These are phyloP conservation scores for Oryza longistaminata DNA, from an alignment of 176 grass and related monocot genomes.

Conservation along the genomic window DNA sequence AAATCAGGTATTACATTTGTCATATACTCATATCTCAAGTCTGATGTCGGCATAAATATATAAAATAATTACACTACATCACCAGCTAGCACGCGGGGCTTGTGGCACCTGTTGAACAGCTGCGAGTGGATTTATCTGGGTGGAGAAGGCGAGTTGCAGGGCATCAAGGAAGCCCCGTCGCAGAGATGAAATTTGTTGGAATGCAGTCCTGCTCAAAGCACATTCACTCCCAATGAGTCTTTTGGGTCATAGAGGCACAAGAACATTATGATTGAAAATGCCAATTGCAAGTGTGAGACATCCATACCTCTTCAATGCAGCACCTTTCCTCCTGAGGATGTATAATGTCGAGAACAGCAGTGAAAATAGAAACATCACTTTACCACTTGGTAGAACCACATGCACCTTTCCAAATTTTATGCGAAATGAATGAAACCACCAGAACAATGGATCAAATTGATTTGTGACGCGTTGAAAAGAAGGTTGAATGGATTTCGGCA, in stretches of 20 bases:
- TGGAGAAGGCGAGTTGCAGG: slow-evolving; percentile 72
- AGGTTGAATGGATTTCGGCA: slow-evolving; percentile 42
- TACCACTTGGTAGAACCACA: slow-evolving; percentile 66
- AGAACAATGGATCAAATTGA: slow-evolving; percentile 54
- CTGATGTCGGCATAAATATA: slow-evolving; percentile 17
- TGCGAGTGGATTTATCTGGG: slow-evolving; percentile 94
- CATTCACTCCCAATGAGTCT: background rate
- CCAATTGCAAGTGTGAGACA: background rate
- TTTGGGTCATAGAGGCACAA: background rate
- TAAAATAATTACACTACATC: slow-evolving; percentile 11
- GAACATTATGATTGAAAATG: background rate
- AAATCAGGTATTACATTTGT: background rate
- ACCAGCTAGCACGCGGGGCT: slow-evolving; percentile 53
- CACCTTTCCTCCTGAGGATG: slow-evolving; percentile 56
- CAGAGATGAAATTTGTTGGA: slow-evolving; percentile 44
- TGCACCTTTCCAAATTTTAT: slow-evolving; percentile 67
- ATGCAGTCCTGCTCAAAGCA: slow-evolving; percentile 38
- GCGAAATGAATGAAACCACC: slow-evolving; percentile 78
- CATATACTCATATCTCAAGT: background rate
- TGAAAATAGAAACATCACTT: slow-evolving; percentile 57
- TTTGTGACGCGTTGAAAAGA: slow-evolving; percentile 35
- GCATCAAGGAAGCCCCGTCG: slow-evolving; percentile 65
- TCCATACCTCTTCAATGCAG: slow-evolving; percentile 62
- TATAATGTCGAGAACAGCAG: slow-evolving; percentile 62
- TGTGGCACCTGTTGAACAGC: slow-evolving; percentile 75